Evolutionary conservation across 352 stramenopile genomes (phyloP).

Genomic region (Globisporangium cederbergense): DNA sequence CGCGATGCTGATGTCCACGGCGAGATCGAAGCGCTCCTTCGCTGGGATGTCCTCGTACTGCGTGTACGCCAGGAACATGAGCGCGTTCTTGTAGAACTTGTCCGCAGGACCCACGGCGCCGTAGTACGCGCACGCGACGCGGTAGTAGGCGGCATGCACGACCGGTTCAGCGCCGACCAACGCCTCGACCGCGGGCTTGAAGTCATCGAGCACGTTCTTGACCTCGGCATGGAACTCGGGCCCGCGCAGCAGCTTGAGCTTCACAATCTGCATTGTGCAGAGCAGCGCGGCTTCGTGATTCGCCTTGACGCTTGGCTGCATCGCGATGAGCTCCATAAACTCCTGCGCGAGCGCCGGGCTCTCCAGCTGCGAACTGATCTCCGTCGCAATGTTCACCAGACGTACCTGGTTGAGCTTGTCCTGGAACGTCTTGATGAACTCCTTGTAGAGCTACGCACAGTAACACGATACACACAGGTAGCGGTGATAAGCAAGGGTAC

Average conservation of each 20-base stretch:
- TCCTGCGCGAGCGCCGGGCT: conserved; percentile 62
- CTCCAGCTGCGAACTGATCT: conserved; percentile 78
- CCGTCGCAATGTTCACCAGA: conserved; percentile 89
- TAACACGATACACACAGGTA: neutral
- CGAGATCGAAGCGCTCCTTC: conserved; percentile 83
- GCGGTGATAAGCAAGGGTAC: neutral
- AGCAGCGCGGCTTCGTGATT: conserved; percentile 65
- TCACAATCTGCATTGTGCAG: conserved; percentile 74
- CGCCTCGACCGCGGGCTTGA: conserved; percentile 73
- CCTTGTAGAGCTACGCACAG: conserved; percentile 80
- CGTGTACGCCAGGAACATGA: conserved; percentile 97
- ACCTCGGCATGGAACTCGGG: conserved; percentile 51
- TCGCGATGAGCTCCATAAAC: conserved; percentile 66
- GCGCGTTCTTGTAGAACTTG: conserved; percentile 95
- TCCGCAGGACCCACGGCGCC: conserved; percentile 87
- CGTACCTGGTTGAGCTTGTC: conserved; percentile 96
- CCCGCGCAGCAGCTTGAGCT: conserved; percentile 67
- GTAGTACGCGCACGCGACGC: conserved; percentile 93
- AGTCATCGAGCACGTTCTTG: conserved; percentile 67
- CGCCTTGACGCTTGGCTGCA: conserved; percentile 57
- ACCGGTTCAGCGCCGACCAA: conserved; percentile 86
- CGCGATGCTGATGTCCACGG: conserved; percentile 94
- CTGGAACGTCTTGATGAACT: conserved; percentile 94
- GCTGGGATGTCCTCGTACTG: conserved; percentile 86
- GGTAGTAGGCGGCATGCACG: conserved; percentile 93